Evolutionary conservation across 257 asterid species (phyloP), one percentile per base, ranked within the genome.

Genomic region (Solanum arcanum): DNA sequence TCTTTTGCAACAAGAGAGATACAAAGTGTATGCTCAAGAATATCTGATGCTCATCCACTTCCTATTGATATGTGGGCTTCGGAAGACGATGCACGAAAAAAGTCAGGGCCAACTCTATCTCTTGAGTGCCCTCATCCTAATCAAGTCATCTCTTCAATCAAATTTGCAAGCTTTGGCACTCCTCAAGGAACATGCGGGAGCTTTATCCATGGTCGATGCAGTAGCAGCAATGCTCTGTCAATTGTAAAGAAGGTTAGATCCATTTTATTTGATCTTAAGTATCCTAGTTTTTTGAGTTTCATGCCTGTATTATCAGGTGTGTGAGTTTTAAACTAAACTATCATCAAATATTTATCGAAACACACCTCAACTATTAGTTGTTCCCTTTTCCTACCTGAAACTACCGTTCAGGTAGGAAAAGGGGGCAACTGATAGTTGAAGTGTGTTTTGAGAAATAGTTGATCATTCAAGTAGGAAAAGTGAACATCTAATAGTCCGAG

Each of bases 111-210:
- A 13, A 92, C 89, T 39, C 74, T 96, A 80, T 89, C 92, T 33
- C 90, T 95, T 12, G 90, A 88, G 21, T 96, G 99, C 91, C 94
- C 97, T 90, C 82, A 66, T 23, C 90, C 94, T 39, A 60, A 92
- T 91, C 97, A 96, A 77, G 92, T 93, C 83, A 95, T 96, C 84
- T 92, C 98, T 10, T 86, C 94, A 12, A 93, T 96, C 33, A 92
- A 90, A 86, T 96, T 96, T 64, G 98, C 98, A 21, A 95, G 98
- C 92, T 96, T 91, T 49, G 99, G 99, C 86, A 96, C 97, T 83
- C 99, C 99, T 21, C 89, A 12, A 6, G 99, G 99, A 56, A 76
- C 90, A 23, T 96, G 98, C 33, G 99, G 99, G n/a, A 92, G 95
- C 88, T 94, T 93, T 70, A 94, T 92, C 90, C 97, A 95, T n/a